A percentile compares a stretch with the other conserved stretches of the same genome.
Conservation (phyloP, 2,329 filamentous ascomycete species). For the Calonectria crousiana region DNA sequence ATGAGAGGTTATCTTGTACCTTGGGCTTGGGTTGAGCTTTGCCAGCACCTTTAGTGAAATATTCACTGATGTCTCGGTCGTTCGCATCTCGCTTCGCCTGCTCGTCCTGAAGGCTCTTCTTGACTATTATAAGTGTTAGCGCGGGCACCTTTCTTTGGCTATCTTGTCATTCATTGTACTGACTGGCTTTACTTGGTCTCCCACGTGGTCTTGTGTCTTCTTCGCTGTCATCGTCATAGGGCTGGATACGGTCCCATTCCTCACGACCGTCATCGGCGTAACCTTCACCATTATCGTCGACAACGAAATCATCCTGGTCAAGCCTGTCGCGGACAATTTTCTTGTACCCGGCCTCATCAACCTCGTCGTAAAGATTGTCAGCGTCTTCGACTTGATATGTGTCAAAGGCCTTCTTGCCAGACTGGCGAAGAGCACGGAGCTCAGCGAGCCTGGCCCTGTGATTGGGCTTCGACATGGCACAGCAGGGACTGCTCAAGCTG, state of each 20-base stretch:
- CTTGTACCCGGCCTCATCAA: constrained; percentile 97
- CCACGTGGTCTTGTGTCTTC: constrained; percentile 53
- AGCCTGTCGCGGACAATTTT: constrained; percentile 91
- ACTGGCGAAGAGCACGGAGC: constrained; percentile 84
- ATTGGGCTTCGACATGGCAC: constrained; percentile 52
- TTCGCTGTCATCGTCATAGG: constrained; percentile 82
- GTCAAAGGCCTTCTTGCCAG: constrained; percentile 92
- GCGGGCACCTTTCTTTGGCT: not conserved
- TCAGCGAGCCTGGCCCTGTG: constrained; percentile 75
- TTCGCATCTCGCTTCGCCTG: constrained; percentile 87
- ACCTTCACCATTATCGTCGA: constrained; percentile 97
- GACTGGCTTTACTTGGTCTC: constrained; percentile 65
- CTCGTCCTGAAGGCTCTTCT: constrained; percentile 90
- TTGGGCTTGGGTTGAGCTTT: constrained; percentile 82
- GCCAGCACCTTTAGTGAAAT: constrained; percentile 84
- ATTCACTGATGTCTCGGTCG: constrained; percentile 93
- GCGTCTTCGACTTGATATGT: constrained; percentile 89
- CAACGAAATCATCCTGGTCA: constrained; percentile 96
- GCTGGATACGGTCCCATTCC: constrained; percentile 84
- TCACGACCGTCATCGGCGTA: constrained; percentile 97
- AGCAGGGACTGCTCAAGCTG: constrained; percentile 30
- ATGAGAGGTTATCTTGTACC: constrained; percentile 58
- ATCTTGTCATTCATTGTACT: constrained; percentile 31
- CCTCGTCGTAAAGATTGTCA: constrained; percentile 90
- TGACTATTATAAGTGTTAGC: constrained; percentile 64